Conservation (phyloP, 371 early-diverging fungal species). For the Mortierella sp. region DNA sequence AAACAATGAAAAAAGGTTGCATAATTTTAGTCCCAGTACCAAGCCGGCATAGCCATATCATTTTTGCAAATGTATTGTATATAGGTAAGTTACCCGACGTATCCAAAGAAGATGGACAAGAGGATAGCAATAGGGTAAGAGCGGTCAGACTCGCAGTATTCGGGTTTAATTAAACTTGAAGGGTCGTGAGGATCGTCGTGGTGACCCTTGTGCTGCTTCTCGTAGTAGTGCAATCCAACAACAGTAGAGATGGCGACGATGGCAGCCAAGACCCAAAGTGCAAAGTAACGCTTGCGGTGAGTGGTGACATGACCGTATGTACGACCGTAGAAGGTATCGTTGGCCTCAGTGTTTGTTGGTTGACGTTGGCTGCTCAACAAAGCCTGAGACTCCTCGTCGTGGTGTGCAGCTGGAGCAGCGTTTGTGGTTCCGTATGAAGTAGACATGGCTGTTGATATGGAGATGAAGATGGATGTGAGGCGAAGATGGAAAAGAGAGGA, state of each 20-base stretch:
- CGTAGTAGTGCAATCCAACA: constrained; percentile 29
- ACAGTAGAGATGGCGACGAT: constrained; percentile 30
- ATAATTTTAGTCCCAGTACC: background rate
- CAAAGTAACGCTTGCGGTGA: constrained; percentile 44
- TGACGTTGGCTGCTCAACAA: constrained; percentile 19
- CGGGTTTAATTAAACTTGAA: constrained; percentile 6
- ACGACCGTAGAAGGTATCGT: constrained; percentile 45
- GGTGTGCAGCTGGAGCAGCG: constrained; percentile 10
- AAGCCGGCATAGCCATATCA: background rate
- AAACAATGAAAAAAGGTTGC: background rate
- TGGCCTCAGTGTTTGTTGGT: constrained; percentile 16
- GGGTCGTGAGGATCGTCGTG: background rate
- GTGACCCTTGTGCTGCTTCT: constrained; percentile 18
- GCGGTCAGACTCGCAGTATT: constrained; percentile 37
- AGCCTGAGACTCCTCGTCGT: constrained; percentile 29
- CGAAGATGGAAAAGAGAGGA: background rate
- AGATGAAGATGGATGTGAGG: background rate
- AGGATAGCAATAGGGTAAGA: constrained; percentile 44
- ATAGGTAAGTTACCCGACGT: constrained; percentile 25
- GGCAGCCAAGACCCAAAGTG: constrained; percentile 31
- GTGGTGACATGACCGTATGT: constrained; percentile 30
- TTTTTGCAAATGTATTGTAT: too few relatives aligned
- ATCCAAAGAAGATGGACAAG: constrained; percentile 44
- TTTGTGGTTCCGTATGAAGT: constrained; percentile 29
- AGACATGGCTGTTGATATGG: background rate